A percentile compares a stretch with the other conserved stretches of the same genome.
Evolutionary conservation across 2,329 filamentous ascomycete genomes (phyloP).

Genomic region (Epichloe aotearoae): DNA sequence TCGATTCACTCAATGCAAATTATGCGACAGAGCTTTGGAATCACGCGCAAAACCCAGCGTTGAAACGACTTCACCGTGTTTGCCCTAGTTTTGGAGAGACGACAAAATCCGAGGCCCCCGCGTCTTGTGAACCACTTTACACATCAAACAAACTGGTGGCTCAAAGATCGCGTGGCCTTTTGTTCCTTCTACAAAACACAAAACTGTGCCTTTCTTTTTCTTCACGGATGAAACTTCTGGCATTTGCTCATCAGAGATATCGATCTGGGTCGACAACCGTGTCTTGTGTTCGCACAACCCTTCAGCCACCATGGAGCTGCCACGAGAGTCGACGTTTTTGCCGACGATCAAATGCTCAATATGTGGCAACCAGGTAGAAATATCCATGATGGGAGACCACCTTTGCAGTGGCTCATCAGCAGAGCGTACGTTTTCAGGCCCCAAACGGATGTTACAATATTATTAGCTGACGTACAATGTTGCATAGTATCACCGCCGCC

Average conservation of each 20-base stretch:
- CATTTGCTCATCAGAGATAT: background rate
- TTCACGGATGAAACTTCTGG: background rate
- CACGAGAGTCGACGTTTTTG: slow-evolving; percentile 55
- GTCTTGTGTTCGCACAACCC: background rate
- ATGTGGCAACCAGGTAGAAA: slow-evolving; percentile 66
- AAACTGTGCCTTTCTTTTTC: background rate
- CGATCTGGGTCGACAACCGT: background rate
- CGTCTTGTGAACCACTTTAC: background rate
- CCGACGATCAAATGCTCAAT: slow-evolving; percentile 80
- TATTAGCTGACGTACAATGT: background rate
- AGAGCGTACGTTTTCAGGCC: slow-evolving; percentile 26
- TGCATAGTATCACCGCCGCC: slow-evolving; percentile 25
- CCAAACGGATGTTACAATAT: background rate
- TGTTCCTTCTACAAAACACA: background rate
- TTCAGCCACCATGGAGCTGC: slow-evolving; percentile 28
- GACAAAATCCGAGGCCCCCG: background rate
- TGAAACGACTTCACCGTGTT: background rate
- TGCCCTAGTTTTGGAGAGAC: background rate
- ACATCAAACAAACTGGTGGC: background rate
- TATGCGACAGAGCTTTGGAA: background rate
- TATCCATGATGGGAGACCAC: slow-evolving; percentile 78
- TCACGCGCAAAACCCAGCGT: background rate
- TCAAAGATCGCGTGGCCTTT: background rate
- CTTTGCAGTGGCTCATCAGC: slow-evolving; percentile 44
- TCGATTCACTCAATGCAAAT: background rate